A percentile compares a stretch with the other conserved stretches of the same genome.
Evolutionary conservation across 2,329 filamentous ascomycete genomes (phyloP).

Genomic region (Cytospora piceae): DNA sequence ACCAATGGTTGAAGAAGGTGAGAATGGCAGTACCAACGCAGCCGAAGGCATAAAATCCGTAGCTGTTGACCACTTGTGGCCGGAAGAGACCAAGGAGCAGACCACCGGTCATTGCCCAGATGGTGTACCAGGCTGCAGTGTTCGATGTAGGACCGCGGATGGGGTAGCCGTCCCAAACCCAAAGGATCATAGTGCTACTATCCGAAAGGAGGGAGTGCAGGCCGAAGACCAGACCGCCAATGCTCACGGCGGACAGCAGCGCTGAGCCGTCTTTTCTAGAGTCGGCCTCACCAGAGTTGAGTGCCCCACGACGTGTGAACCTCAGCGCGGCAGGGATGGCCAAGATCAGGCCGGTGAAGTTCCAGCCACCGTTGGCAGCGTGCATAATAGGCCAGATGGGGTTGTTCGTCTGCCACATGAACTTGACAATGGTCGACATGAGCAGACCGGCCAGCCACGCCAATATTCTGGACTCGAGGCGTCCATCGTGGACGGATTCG

Average conservation of each 20-base stretch:
- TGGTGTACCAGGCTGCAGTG: conserved; percentile 86
- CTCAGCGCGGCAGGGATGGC: conserved; percentile 76
- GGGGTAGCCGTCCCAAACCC: conserved; percentile 97
- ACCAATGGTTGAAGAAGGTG: conserved; percentile 80
- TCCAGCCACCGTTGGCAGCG: conserved; percentile 87
- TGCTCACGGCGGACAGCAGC: conserved; percentile 72
- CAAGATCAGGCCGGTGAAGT: conserved; percentile 77
- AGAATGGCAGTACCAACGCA: conserved; percentile 78
- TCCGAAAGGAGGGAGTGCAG: conserved; percentile 93
- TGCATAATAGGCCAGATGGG: conserved; percentile 97
- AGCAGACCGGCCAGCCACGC: conserved; percentile 83
- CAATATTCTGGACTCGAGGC: conserved; percentile 80
- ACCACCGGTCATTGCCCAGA: conserved; percentile 84
- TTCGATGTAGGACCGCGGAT: conserved; percentile 84
- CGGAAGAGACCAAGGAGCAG: conserved; percentile 75
- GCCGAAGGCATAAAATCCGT: conserved; percentile 79
- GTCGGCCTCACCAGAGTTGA: conserved; percentile 44
- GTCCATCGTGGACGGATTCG: conserved; percentile 72
- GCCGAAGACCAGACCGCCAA: conserved; percentile 84
- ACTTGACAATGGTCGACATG: conserved; percentile 86
- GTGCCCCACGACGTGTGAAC: conserved; percentile 69
- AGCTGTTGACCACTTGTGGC: conserved; percentile 73
- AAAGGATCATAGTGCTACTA: conserved; percentile 97
- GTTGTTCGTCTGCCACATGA: conserved; percentile 92
- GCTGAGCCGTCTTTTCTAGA: conserved; percentile 64